Evolutionary conservation across 1,139 yeast species (phyloP), one percentile per base, ranked within the genome.

Genomic region (Geotrichum australiense): DNA sequence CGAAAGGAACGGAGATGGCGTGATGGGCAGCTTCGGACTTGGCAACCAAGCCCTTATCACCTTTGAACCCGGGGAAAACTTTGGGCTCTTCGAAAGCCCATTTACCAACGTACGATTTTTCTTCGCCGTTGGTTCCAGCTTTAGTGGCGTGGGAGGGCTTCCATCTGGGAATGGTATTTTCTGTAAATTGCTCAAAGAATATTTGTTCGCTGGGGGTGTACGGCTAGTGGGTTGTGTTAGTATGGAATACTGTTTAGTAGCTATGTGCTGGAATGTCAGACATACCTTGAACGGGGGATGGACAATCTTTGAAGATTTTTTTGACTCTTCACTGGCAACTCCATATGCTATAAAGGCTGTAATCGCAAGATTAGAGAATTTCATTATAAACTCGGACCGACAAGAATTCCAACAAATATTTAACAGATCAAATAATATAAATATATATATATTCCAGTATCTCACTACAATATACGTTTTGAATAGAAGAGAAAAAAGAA

Each of bases 11-110:
- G 16, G 84, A 76, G 49, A 86, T 81, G 22, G 93, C 94, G 61
- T 84, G 86, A 54, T 76, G 83, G 31, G 87, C 78, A 35, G 94
- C 91, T 39, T 76, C 77, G 10, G 81, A 66, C 58, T 80, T 80
- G 61, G 80, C 71, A 11, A 83, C 91, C 46, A 86, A 71, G 2
- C 94, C 95, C 46, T 69, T 69, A 61, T 85, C 94, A 43, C 73
- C 72, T 14, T 56, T 58, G 52, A 75, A 73, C 0, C 82, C 91
- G 1, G 79, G 76, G 52, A 72, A 68, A 24, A 68, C 69, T 2
- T 53, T 47, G 4, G 80, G 65, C 57, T 79, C 86, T 57, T 76
- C 82, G 42, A 85, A 69, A 4, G 64, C 63, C 96, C 96, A 86
- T 56, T 74, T 63, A 12, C 96, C 96, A 15, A 61, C 69, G 58